Evolutionary conservation across 345 rosid species (phyloP).

Genomic region (Erucastrum elatum): DNA sequence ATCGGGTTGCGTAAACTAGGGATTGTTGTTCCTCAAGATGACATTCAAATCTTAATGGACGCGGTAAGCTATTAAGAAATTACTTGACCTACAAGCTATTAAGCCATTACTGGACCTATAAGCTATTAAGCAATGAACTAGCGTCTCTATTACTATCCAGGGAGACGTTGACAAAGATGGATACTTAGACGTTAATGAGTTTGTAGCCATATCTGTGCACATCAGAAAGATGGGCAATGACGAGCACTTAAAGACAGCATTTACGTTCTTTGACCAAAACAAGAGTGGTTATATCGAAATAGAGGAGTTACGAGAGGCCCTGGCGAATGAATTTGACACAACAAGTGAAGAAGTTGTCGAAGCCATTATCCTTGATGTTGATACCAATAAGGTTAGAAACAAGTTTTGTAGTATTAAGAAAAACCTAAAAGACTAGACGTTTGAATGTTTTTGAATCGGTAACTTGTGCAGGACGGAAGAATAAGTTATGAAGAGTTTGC

Average conservation of each 20-base stretch:
- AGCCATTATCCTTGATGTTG: conserved; percentile 92
- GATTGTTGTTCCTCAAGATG: conserved; percentile 61
- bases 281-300: conserved; percentile 80
- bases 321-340: conserved; percentile 67
- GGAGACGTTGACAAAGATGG: conserved; percentile 91
- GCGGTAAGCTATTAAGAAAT: conserved; percentile 56
- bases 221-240: conserved; percentile 85
- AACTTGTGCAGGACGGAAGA: conserved; percentile 66
- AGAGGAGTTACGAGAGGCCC: conserved; percentile 74
- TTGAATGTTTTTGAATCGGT: background rate
- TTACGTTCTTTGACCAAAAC: conserved; percentile 72
- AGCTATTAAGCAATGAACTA: conserved; percentile 25
- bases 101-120: background rate
- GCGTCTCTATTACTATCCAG: conserved; percentile 45
- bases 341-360: conserved; percentile 68
- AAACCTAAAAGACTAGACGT: conserved; percentile 5
- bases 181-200: conserved; percentile 71
- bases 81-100: background rate
- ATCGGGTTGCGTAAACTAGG: conserved; percentile 82
- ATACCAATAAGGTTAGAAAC: conserved; percentile 74
- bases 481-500: conserved; percentile 93
- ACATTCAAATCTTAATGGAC: conserved; percentile 92
- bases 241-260: conserved; percentile 85
- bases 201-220: conserved; percentile 89
- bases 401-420: background rate